Conservation (phyloP, 2,329 filamentous ascomycete species). For the Calonectria pseudoturangicola region DNA sequence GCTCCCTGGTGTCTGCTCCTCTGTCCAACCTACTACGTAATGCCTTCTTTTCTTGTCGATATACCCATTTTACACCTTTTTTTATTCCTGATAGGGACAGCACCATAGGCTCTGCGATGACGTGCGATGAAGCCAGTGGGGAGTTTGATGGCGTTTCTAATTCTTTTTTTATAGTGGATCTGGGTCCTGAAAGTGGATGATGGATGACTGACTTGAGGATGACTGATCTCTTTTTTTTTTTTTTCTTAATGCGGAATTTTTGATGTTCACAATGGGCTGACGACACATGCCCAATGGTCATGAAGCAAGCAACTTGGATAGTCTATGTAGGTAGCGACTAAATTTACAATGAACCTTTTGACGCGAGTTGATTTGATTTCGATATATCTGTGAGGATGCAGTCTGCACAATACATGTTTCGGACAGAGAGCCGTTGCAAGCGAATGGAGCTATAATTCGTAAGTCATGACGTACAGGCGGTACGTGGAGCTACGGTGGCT, state of each 20-base stretch:
- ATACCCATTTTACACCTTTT: conserved; percentile 30
- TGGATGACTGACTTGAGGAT: conserved; percentile 1
- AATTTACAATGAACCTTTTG: conserved; percentile 14
- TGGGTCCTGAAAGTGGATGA: conserved; percentile 15
- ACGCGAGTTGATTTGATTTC: neutral
- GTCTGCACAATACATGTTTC: neutral
- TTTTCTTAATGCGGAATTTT: conserved; percentile 3
- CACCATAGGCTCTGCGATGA: conserved; percentile 14
- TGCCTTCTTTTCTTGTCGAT: conserved; percentile 37
- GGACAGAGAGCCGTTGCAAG: conserved; percentile 12
- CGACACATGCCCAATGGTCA: conserved; percentile 1
- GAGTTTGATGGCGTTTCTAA: conserved; percentile 29
- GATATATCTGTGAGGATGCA: neutral
- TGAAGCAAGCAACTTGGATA: neutral
- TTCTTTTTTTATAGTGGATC: conserved; percentile 12
- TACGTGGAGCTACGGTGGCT: conserved; percentile 24
- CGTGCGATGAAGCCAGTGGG: conserved; percentile 14
- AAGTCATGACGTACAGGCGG: conserved; percentile 34
- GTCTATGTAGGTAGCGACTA: neutral
- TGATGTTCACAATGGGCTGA: conserved; percentile 24
- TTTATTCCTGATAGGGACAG: conserved; percentile 28
- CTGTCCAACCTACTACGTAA: conserved; percentile 27
- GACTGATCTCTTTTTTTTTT: neutral
- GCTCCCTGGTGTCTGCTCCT: conserved; percentile 17
- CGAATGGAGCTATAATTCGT: conserved; percentile 28